A percentile compares a stretch with the other conserved stretches of the same genome.
phyloP scores from a whole-genome alignment of 345 rosid genomes.

The Eucalyptus melliodora region DNA sequence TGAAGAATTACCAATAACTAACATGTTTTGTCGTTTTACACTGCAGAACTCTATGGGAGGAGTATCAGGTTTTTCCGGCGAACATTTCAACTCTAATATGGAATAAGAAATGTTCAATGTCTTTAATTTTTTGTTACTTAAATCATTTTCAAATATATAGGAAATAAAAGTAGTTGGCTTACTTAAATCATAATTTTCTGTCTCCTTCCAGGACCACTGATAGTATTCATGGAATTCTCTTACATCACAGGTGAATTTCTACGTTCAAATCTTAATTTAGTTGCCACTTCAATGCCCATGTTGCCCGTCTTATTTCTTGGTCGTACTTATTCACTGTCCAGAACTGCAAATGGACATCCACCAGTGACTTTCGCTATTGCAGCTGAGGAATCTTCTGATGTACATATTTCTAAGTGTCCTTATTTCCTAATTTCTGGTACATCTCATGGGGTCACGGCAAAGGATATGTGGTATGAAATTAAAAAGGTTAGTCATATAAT shows the following conservation, averaged over 20 bases:
- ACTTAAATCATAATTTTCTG: background rate
- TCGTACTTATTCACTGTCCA: conserved; percentile 3
- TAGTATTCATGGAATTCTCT: conserved; percentile 46
- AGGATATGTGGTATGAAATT: too few relatives aligned
- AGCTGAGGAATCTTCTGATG: conserved; percentile 51
- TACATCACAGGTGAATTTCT: conserved; percentile 63
- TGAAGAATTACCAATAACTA: background rate
- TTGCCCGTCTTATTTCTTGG: background rate
- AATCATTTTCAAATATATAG: background rate
- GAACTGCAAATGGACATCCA: conserved; percentile 49
- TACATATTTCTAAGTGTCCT: conserved; percentile 62
- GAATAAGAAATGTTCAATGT: conserved; percentile 22
- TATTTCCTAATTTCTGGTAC: conserved; percentile 55
- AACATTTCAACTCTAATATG: conserved; percentile 62
- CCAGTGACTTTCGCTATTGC: conserved; percentile 58
- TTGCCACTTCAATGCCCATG: background rate
- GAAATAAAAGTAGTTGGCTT: background rate
- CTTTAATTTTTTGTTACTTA: background rate
- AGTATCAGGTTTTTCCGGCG: conserved; percentile 63
- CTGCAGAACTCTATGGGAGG: conserved; percentile 93
- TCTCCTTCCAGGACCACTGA: conserved; percentile 44
- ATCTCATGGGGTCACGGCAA: conserved; percentile 10
- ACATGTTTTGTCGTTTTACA: background rate
- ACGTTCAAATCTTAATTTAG: background rate
- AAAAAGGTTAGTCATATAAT: too few relatives aligned